A percentile compares a stretch with the other conserved stretches of the same genome.
Conservation (phyloP, 192 early-diverging fungal species). For the Coemansia sp. region DNA sequence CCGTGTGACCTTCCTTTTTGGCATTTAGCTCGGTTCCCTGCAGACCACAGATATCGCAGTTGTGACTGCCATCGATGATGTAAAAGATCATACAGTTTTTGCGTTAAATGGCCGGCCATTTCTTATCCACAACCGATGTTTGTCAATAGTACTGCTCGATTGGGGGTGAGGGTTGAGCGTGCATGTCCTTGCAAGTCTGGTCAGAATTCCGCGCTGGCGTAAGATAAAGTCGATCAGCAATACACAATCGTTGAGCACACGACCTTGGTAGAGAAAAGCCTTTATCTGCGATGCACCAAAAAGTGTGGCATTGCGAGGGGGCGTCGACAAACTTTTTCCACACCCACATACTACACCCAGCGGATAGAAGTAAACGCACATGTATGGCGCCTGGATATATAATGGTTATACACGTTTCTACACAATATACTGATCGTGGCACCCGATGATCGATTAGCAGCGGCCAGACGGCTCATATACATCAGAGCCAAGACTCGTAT, state of each 20-base stretch:
- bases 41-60: neutral
- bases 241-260: no score
- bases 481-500: neutral
- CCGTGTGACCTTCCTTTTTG: constrained; percentile 3
- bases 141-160: neutral
- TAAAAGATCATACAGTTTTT: neutral
- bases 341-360: no score
- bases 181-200: neutral
- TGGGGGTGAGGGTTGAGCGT: neutral
- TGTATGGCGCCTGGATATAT: constrained; percentile 1
- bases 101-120: neutral
- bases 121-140: neutral
- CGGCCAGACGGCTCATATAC: neutral
- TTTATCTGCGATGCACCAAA: neutral
- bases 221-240: no score
- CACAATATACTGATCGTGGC: neutral
- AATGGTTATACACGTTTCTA: neutral
- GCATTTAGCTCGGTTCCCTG: neutral
- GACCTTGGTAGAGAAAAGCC: no score
- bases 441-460: neutral
- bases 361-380: neutral
- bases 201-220: neutral
- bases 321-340: no score
- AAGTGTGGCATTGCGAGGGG: neutral
- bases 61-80: neutral